Percentiles rank a stretch among this genome's conserved stretches.
These are phyloP conservation scores for Rhodamnia rubescens DNA, from an alignment of 345 rosid species.

Conservation along the genomic window DNA sequence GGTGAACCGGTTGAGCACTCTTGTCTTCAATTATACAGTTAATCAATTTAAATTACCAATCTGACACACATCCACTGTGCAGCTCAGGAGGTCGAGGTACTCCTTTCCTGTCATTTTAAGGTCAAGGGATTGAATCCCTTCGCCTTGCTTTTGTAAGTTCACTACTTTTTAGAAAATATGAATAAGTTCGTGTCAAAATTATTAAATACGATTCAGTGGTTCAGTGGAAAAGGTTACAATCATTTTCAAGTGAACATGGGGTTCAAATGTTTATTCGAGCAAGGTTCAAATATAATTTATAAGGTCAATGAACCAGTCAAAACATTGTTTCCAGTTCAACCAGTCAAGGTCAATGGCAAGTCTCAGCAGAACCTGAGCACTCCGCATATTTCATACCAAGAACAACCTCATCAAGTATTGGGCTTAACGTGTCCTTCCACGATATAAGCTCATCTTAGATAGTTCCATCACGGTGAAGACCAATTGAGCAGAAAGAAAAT, in stretches of 20 bases:
- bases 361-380: not conserved
- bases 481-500: not conserved
- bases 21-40: not conserved
- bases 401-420: not conserved
- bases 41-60: not conserved
- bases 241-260: not conserved
- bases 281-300: not conserved
- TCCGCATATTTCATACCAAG: not conserved
- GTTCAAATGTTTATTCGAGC: not conserved
- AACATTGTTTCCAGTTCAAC: not conserved
- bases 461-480: not conserved
- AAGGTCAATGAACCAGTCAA: not conserved
- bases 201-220: not conserved
- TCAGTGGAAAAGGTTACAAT: not conserved
- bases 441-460: not conserved
- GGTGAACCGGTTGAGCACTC: not conserved
- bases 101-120: not conserved
- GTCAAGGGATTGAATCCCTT: not conserved
- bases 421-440: not conserved
- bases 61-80: not conserved
- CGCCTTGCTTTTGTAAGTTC: not conserved
- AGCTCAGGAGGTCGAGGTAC: not conserved
- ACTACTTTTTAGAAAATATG: not conserved
- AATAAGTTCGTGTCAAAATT: not conserved
- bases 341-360: not conserved